These are phyloP conservation scores for Amphibolis antarctica DNA, from an alignment of 106 monocot species.

Conservation along the genomic window DNA sequence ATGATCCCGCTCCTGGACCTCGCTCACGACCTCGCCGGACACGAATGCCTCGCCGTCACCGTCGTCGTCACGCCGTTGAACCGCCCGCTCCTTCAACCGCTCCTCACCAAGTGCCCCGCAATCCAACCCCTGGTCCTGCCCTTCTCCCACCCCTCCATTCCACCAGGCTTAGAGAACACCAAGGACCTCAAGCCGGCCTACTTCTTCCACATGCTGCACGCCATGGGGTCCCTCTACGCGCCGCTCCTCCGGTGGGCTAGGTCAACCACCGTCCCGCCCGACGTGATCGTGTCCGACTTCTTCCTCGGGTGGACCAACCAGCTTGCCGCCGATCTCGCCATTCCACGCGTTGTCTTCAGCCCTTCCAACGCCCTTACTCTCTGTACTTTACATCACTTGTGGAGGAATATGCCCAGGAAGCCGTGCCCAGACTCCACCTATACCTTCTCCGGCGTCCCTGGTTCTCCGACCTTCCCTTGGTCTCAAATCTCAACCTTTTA, in stretches of 20 bases:
- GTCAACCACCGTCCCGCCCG: constrained; percentile 5
- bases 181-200: constrained; percentile 9
- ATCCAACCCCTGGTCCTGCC: constrained; percentile 10
- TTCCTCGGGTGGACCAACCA: constrained; percentile 12
- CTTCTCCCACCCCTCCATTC: constrained; percentile 27
- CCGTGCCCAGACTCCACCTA: constrained; percentile 4
- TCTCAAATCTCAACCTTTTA: constrained; percentile 22
- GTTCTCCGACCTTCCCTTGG: constrained; percentile 20
- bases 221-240: constrained; percentile 23
- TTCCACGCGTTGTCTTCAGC: constrained; percentile 12
- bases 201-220: constrained; percentile 17
- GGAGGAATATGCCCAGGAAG: constrained; percentile 2
- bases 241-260: constrained; percentile 47
- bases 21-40: constrained; percentile 8
- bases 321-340: constrained; percentile 8
- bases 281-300: constrained; percentile 19
- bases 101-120: constrained; percentile 9
- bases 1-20: constrained; percentile 20
- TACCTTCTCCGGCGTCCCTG: constrained; percentile 26
- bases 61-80: constrained; percentile 10
- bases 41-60: constrained; percentile 1
- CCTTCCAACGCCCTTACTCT: constrained; percentile 6
- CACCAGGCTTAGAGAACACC: constrained; percentile 37
- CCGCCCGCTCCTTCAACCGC: constrained; percentile 13
- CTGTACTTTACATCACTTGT: not conserved